A percentile compares a stretch with the other conserved stretches of the same genome.
Evolutionary conservation across 1,139 yeast genomes (phyloP).

Genomic region (Geotrichum siamense): DNA sequence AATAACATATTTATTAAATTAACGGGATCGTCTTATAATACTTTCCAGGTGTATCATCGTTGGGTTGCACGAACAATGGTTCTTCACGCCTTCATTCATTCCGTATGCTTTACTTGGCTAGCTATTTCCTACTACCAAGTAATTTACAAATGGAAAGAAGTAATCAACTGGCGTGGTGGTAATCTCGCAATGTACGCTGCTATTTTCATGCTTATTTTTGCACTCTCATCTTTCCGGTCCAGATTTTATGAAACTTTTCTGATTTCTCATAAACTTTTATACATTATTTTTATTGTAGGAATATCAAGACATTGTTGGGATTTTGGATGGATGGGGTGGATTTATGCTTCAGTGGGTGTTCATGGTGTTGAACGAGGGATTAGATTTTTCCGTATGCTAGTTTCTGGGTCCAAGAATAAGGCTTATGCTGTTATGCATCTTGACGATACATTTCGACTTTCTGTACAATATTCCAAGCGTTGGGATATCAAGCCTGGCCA

Average conservation of each 20-base stretch:
- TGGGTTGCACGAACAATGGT: conserved; percentile 54
- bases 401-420: conserved; percentile 38
- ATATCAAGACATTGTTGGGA: conserved; percentile 52
- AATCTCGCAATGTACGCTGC: conserved; percentile 50
- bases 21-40: conserved; percentile 58
- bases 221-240: conserved; percentile 49
- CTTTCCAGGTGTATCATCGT: conserved; percentile 58
- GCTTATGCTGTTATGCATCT: conserved; percentile 34
- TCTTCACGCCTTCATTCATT: conserved; percentile 39
- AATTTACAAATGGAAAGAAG: conserved; percentile 28
- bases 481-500: conserved; percentile 51
- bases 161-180: conserved; percentile 42
- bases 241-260: conserved; percentile 59
- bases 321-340: conserved; percentile 43
- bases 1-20: conserved; percentile 57
- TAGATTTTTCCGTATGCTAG: conserved; percentile 42
- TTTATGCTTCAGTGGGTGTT: conserved; percentile 47
- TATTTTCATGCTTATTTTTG: conserved; percentile 40
- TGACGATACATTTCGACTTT: conserved; percentile 27
- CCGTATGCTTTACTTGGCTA: conserved; percentile 26
- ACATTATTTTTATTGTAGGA: conserved; percentile 48
- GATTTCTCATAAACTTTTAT: conserved; percentile 51
- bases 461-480: conserved; percentile 25
- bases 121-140: conserved; percentile 13
- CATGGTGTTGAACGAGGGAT: conserved; percentile 57